A percentile compares a stretch with the other conserved stretches of the same genome.
Conservation (phyloP, 139 green algal species). For the Tetraselmis striata region DNA sequence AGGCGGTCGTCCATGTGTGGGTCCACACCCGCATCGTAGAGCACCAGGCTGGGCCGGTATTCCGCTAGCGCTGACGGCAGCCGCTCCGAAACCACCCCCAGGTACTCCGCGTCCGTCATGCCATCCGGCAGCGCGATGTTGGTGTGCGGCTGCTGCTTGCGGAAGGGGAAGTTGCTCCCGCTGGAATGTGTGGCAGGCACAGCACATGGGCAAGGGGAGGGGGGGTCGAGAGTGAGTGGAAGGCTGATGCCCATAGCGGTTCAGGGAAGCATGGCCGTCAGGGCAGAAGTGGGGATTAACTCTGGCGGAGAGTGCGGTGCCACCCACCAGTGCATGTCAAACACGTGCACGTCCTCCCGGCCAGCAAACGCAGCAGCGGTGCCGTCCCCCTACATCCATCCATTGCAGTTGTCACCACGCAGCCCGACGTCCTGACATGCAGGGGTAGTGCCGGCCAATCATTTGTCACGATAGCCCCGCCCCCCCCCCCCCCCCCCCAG, state of each 20-base stretch:
- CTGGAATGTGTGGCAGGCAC: no score
- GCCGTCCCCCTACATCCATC: slow-evolving; percentile 46
- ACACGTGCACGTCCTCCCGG: slow-evolving; percentile 13
- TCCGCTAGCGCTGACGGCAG: slow-evolving; percentile 41
- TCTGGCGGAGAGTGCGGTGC: slow-evolving; percentile 28
- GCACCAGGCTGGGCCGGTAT: slow-evolving; percentile 68
- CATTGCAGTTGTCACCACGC: neutral
- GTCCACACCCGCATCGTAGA: slow-evolving; percentile 86
- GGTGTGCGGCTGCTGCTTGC: slow-evolving; percentile 64
- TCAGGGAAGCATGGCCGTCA: no score
- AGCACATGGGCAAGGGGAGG: no score
- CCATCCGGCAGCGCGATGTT: slow-evolving; percentile 70
- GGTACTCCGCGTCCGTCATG: slow-evolving; percentile 51
- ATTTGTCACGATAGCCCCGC: no score
- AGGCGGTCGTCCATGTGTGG: slow-evolving; percentile 61
- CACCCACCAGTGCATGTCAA: slow-evolving; percentile 12
- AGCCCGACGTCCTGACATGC: no score
- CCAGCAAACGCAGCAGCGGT: slow-evolving; percentile 48
- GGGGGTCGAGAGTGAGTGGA: slow-evolving; percentile 60
- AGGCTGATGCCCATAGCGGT: slow-evolving; percentile 17
- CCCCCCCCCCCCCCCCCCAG: no score
- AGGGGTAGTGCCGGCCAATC: no score
- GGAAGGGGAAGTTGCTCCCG: slow-evolving; percentile 74
- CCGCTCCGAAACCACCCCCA: slow-evolving; percentile 29
- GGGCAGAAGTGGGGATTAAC: no score